Evolutionary conservation across 768 basidiomycete species (phyloP).

Genomic region (Podaxis carcinomalis): DNA sequence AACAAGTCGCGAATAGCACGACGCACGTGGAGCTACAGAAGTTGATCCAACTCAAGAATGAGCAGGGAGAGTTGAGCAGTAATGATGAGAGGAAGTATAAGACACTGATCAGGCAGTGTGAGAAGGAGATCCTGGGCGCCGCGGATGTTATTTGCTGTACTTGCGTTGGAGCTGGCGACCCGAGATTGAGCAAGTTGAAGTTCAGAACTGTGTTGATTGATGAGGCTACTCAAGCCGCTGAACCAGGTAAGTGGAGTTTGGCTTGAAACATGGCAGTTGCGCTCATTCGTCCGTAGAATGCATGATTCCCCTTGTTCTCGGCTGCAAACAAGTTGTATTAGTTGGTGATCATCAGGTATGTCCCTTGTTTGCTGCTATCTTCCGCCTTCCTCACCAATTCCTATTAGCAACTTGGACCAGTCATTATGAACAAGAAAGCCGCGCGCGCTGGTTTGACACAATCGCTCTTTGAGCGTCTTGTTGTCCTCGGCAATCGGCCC

Average conservation of each 20-base stretch:
- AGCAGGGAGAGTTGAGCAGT: slow-evolving; percentile 95
- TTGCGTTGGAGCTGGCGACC: slow-evolving; percentile 97
- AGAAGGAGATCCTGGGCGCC: slow-evolving; percentile 92
- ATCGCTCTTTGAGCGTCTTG: slow-evolving; percentile 96
- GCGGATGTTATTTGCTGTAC: slow-evolving; percentile 99
- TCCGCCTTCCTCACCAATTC: slow-evolving; percentile 6
- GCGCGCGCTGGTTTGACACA: slow-evolving; percentile 98
- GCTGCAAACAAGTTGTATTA: slow-evolving; percentile 97
- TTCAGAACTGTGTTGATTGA: slow-evolving; percentile 98
- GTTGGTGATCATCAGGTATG: slow-evolving; percentile 86
- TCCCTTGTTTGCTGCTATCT: background rate
- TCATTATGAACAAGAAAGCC: slow-evolving; percentile 99
- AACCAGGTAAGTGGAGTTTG: slow-evolving; percentile 65
- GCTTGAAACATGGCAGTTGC: slow-evolving; percentile 12
- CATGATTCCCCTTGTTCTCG: slow-evolving; percentile 98
- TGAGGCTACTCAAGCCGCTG: slow-evolving; percentile 97
- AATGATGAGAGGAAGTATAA: slow-evolving; percentile 98
- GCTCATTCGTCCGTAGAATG: slow-evolving; percentile 59
- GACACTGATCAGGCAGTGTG: slow-evolving; percentile 89
- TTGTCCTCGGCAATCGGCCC: slow-evolving; percentile 91
- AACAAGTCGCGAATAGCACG: slow-evolving; percentile 95
- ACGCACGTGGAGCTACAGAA: slow-evolving; percentile 97
- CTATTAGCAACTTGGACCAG: slow-evolving; percentile 91
- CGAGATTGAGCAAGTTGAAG: slow-evolving; percentile 93
- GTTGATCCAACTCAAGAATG: slow-evolving; percentile 94